Conservation (phyloP, 2,329 filamentous ascomycete species). For the Aschersonia sp. region DNA sequence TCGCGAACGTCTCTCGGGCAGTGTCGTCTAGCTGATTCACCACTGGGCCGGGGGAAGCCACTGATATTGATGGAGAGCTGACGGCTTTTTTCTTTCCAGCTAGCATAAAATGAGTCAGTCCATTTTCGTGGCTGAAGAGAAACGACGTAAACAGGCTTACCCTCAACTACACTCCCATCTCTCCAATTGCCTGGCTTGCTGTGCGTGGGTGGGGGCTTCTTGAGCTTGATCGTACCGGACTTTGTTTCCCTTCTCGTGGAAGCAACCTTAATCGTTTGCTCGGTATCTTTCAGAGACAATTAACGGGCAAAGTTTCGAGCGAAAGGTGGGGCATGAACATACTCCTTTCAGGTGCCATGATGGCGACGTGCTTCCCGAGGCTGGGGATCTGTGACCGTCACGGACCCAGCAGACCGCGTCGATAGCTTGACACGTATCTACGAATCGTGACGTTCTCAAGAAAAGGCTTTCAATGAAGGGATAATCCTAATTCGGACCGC, state of each 20-base stretch:
- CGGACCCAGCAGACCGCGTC: no score
- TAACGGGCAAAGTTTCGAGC: no score
- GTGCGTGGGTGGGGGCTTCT: conserved; percentile 46
- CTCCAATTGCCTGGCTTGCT: conserved; percentile 58
- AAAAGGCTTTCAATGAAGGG: no score
- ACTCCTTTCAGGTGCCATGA: no score
- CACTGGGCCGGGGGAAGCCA: conserved; percentile 36
- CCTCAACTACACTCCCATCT: conserved; percentile 48
- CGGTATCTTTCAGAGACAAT: conserved; percentile 8
- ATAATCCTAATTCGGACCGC: no score
- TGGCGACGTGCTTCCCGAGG: no score
- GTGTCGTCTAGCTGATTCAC: conserved; percentile 60
- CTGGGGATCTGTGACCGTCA: no score
- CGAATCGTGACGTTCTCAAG: no score
- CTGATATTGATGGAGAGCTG: conserved; percentile 24
- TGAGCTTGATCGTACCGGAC: conserved; percentile 44
- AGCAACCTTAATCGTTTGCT: conserved; percentile 47
- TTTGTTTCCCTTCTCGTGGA: conserved; percentile 37
- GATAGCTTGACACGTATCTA: no score
- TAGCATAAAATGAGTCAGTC: conserved; percentile 5
- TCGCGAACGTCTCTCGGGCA: conserved; percentile 65
- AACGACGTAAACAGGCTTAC: conserved; percentile 24
- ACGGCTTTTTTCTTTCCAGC: conserved; percentile 41
- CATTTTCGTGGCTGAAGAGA: no score
- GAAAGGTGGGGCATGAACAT: no score